Evolutionary conservation across 2,329 filamentous ascomycete genomes (phyloP).

Genomic region (Magnaporthales sp.): DNA sequence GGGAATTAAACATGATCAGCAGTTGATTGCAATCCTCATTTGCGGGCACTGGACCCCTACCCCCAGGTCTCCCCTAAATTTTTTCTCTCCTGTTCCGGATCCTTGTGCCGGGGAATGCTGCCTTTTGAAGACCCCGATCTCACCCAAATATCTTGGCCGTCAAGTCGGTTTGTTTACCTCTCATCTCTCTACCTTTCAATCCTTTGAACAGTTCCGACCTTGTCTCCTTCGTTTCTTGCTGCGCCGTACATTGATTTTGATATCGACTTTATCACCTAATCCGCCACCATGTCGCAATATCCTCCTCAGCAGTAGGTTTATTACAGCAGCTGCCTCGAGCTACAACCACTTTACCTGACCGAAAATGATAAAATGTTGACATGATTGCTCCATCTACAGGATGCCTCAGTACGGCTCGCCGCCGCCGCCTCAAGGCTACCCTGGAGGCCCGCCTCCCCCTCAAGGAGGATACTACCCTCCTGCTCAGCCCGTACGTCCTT

Average conservation of each 20-base stretch:
- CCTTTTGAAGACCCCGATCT: neutral
- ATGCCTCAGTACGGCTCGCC: conserved; percentile 1
- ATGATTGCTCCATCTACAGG: neutral
- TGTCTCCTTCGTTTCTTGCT: neutral
- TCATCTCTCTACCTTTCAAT: neutral
- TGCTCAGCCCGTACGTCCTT: conserved; percentile 2
- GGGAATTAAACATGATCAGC: neutral
- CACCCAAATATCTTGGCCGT: neutral
- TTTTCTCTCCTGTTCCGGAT: neutral
- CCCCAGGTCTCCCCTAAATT: neutral
- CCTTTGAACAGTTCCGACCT: neutral
- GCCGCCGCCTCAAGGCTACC: neutral
- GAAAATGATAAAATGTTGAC: neutral
- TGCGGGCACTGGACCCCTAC: neutral
- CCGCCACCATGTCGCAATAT: conserved; percentile 4
- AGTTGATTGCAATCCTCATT: neutral
- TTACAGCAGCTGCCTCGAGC: neutral
- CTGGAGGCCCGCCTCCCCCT: neutral
- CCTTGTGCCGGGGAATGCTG: neutral
- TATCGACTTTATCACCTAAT: neutral
- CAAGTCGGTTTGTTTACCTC: neutral
- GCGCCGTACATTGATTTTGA: neutral
- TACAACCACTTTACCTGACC: neutral
- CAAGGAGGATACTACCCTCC: conserved; percentile 3
- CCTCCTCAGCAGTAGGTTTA: conserved; percentile 1